Percentiles rank a stretch among this genome's conserved stretches.
Conservation (phyloP, 2,329 filamentous ascomycete species). For the Exophiala sp. region DNA sequence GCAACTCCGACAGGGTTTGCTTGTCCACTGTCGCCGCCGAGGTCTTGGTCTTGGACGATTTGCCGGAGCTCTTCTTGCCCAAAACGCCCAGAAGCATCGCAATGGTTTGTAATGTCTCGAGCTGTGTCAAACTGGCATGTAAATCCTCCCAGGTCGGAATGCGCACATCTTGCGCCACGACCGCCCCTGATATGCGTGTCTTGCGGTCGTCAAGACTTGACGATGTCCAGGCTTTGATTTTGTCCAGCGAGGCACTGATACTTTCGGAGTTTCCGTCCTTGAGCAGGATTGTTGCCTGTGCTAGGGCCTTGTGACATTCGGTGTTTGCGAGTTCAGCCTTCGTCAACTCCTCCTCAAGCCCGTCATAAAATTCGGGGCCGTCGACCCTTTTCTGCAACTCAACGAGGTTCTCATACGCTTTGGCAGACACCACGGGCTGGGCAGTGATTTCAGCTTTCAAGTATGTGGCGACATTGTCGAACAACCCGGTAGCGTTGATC, state of each 20-base stretch:
- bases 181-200: neutral
- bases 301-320: constrained; percentile 7
- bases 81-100: constrained; percentile 32
- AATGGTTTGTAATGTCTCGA: constrained; percentile 42
- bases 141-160: constrained; percentile 42
- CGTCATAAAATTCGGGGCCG: neutral
- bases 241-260: neutral
- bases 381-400: neutral
- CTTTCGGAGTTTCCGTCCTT: neutral
- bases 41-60: constrained; percentile 7
- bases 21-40: constrained; percentile 6
- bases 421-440: constrained; percentile 3
- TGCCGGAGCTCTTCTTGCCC: constrained; percentile 2
- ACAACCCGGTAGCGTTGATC: constrained; percentile 22
- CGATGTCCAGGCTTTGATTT: constrained; percentile 10
- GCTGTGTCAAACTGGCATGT: constrained; percentile 36
- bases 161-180: constrained; percentile 14
- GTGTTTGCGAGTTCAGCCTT: constrained; percentile 11
- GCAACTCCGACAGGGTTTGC: constrained; percentile 6
- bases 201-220: constrained; percentile 1
- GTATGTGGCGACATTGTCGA: constrained; percentile 23
- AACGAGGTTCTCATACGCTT: constrained; percentile 13
- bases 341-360: constrained; percentile 16
- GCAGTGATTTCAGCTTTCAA: constrained; percentile 18
- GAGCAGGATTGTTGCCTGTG: constrained; percentile 3